Evolutionary conservation across 495 filamentous ascomycete genomes (phyloP).

Genomic region (Aspergillus baeticus): DNA sequence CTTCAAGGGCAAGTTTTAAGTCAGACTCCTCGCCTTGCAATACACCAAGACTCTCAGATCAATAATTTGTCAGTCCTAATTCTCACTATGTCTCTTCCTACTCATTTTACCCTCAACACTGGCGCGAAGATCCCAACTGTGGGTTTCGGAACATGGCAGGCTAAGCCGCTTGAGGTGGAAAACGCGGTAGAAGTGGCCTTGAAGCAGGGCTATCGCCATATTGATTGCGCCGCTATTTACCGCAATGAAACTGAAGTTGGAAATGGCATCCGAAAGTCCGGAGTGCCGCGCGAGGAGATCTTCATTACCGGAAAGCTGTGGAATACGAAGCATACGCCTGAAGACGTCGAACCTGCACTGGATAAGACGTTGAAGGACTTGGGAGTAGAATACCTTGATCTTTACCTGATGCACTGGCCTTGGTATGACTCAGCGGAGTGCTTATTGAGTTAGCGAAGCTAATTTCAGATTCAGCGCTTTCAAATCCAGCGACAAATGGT

Average conservation of each 20-base stretch:
- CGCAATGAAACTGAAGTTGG: conserved; percentile 68
- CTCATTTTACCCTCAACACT: conserved; percentile 43
- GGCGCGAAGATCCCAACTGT: conserved; percentile 39
- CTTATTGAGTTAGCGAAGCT: not conserved
- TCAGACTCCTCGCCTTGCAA: not conserved
- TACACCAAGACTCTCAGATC: not conserved
- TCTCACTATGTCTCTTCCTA: conserved; percentile 33
- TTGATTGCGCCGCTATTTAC: conserved; percentile 73
- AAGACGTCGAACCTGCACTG: conserved; percentile 43
- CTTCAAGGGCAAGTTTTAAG: not conserved
- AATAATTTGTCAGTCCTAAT: not conserved
- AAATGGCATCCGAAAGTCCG: conserved; percentile 55
- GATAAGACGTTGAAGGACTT: conserved; percentile 56
- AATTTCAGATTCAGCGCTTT: conserved; percentile 20
- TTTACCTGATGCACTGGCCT: conserved; percentile 73
- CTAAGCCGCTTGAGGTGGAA: conserved; percentile 34
- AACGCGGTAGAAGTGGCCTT: conserved; percentile 44
- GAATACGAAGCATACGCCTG: conserved; percentile 34
- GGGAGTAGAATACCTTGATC: conserved; percentile 65
- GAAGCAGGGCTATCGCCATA: conserved; percentile 62
- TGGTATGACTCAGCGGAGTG: conserved; percentile 4
- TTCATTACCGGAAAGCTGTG: conserved; percentile 75
- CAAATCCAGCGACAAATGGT: conserved; percentile 29
- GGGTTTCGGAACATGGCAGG: conserved; percentile 37
- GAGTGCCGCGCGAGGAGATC: conserved; percentile 59